phyloP scores from a whole-genome alignment of 73 alveolate genomes.

The Diophrys appendiculata region DNA sequence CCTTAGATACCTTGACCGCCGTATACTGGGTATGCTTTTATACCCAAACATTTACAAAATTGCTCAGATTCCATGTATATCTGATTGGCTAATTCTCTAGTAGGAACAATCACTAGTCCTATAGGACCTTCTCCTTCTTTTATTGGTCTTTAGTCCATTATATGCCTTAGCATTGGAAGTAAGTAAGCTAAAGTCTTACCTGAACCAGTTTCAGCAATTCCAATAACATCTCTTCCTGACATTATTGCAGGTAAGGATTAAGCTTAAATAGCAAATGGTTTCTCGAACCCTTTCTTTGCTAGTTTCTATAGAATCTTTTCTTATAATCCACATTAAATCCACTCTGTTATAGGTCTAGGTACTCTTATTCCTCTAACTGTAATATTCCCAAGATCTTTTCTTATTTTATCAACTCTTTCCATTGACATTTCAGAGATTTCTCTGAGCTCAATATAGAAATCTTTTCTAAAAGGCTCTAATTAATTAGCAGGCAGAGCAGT shows the following conservation, averaged over 20 bases:
- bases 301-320: constrained; percentile 80
- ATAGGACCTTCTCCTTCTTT: constrained; percentile 97
- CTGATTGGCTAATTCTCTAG: constrained; percentile 97
- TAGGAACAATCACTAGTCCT: constrained; percentile 96
- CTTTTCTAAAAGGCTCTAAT: constrained; percentile 83
- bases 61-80: constrained; percentile 88
- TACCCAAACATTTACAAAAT: constrained; percentile 79
- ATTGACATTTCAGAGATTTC: constrained; percentile 90
- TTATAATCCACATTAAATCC: constrained; percentile 95
- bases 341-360: constrained; percentile 91
- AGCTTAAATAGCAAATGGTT: constrained; percentile 96
- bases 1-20: constrained; percentile 97
- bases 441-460: constrained; percentile 91
- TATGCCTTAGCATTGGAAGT: constrained; percentile 96
- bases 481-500: constrained; percentile 80
- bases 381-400: constrained; percentile 91
- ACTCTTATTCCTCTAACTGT: constrained; percentile 92
- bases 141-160: constrained; percentile 83
- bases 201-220: constrained; percentile 98
- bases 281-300: constrained; percentile 78
- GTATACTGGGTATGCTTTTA: constrained; percentile 87
- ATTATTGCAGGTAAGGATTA: constrained; percentile 96
- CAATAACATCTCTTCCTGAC: constrained; percentile 98
- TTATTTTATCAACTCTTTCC: constrained; percentile 82
- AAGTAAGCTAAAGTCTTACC: constrained; percentile 98